phyloP scores from a whole-genome alignment of 1,139 yeast genomes.

The Blastobotrys raffinosifermentans region DNA sequence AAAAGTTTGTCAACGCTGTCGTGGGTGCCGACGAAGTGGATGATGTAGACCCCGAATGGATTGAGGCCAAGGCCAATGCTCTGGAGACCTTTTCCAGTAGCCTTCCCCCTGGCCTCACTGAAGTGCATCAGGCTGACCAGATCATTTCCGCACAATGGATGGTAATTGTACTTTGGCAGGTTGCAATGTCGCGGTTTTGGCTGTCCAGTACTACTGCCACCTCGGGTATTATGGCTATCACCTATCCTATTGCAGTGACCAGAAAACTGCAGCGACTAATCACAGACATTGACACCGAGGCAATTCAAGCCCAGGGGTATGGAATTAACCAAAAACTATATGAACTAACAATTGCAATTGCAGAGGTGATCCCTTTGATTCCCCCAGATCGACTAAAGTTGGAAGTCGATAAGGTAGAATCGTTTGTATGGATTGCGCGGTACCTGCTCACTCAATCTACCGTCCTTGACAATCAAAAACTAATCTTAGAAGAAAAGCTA shows the following conservation, averaged over 20 bases:
- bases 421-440: conserved; percentile 17
- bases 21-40: conserved; percentile 9
- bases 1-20: conserved; percentile 17
- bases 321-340: conserved; percentile 16
- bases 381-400: conserved; percentile 12
- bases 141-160: conserved; percentile 21
- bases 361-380: conserved; percentile 17
- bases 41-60: conserved; percentile 14
- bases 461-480: conserved; percentile 12
- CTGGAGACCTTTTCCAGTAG: conserved; percentile 11
- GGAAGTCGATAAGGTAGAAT: conserved; percentile 13
- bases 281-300: conserved; percentile 10
- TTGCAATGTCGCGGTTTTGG: conserved; percentile 19
- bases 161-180: conserved; percentile 21
- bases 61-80: conserved; percentile 13
- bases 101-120: conserved; percentile 11
- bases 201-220: conserved; percentile 7
- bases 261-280: conserved; percentile 10
- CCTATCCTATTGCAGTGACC: conserved; percentile 19
- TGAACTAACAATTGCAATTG: conserved; percentile 17
- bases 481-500: conserved; percentile 13
- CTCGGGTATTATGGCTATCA: conserved; percentile 16
- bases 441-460: conserved; percentile 16
- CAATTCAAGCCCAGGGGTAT: conserved; percentile 18
- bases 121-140: conserved; percentile 19